Conservation (phyloP, 139 green algal species). For the Coccomyxa sp. region DNA sequence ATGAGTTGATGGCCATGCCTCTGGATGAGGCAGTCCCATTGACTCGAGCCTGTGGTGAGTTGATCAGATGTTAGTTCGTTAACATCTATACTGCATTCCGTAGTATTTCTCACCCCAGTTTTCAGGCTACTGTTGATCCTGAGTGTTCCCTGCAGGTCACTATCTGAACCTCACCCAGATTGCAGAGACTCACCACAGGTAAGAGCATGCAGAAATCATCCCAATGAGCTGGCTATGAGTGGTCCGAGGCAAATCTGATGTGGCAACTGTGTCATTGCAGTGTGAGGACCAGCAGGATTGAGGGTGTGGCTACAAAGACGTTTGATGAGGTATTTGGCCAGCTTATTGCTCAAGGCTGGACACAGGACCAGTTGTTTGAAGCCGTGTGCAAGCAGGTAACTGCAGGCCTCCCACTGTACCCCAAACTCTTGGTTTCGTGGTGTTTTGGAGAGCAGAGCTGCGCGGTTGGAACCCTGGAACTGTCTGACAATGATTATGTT, state of each 20-base stretch:
- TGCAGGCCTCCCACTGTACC: background rate
- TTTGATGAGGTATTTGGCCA: conserved; percentile 63
- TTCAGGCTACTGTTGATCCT: too few relatives aligned
- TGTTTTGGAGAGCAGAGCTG: background rate
- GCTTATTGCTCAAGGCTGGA: conserved; percentile 61
- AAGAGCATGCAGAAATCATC: background rate
- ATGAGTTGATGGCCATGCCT: conserved; percentile 74
- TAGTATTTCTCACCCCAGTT: background rate
- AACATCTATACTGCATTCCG: background rate
- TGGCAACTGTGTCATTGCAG: conserved; percentile 27
- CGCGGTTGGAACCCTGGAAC: background rate
- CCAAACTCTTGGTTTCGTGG: background rate
- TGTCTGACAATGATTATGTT: background rate
- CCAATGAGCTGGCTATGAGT: too few relatives aligned
- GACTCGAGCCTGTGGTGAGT: conserved; percentile 75
- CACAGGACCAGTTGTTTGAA: conserved; percentile 63
- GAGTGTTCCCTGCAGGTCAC: background rate
- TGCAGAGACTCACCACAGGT: conserved; percentile 82
- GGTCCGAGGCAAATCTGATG: background rate
- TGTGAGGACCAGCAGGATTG: conserved; percentile 55
- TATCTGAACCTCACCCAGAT: conserved; percentile 61
- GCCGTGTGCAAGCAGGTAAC: conserved; percentile 58
- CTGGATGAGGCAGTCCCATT: conserved; percentile 81
- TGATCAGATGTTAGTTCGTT: conserved; percentile 43
- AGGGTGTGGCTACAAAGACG: conserved; percentile 45